Evolutionary conservation across 495 filamentous ascomycete species (phyloP).

Genomic region (Tuber umbilicatum): DNA sequence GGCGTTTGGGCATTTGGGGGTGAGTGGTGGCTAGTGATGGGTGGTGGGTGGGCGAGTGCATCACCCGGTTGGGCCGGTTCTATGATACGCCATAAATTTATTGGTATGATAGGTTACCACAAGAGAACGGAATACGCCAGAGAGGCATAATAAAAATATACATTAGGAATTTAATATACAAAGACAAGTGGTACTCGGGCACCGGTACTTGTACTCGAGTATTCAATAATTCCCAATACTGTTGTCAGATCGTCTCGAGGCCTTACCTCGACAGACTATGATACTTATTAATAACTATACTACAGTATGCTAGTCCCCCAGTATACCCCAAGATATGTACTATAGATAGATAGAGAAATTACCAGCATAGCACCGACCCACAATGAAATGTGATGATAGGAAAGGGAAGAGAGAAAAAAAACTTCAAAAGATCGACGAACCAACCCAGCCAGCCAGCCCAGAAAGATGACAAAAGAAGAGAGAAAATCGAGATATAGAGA

Average conservation of each 20-base stretch:
- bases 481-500: neutral
- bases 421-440: conserved; percentile 2
- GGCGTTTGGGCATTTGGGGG: neutral
- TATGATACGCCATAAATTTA: no score
- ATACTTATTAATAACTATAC: conserved; percentile 1
- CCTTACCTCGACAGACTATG: neutral
- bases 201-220: neutral
- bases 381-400: conserved; percentile 2
- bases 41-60: neutral
- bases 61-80: no score
- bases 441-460: conserved; percentile 3
- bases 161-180: neutral
- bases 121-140: neutral
- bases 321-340: neutral
- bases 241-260: neutral
- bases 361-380: neutral
- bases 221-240: neutral
- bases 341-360: neutral
- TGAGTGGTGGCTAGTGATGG: neutral
- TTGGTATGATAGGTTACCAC: no score
- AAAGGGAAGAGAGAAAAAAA: neutral
- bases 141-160: neutral
- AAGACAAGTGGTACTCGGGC: no score
- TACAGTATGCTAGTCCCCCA: neutral
- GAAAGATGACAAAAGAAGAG: neutral